phyloP scores from a whole-genome alignment of 805 yeast genomes.

The Starmera dryadoides region DNA sequence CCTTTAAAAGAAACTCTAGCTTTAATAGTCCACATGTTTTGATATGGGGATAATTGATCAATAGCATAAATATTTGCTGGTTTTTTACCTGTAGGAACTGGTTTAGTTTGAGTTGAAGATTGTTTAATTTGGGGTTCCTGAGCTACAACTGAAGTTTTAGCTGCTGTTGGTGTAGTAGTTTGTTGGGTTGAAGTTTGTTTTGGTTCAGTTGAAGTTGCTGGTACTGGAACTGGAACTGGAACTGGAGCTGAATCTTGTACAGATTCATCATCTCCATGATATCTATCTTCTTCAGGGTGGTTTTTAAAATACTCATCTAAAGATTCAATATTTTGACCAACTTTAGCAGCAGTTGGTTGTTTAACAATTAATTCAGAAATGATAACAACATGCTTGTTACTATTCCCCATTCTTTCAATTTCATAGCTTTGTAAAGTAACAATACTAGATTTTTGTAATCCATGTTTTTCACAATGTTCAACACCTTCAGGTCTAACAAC shows the following conservation, averaged over 20 bases:
- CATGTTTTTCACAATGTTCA: slow-evolving; percentile 35
- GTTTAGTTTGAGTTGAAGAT: slow-evolving; percentile 11
- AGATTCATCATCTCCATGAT: slow-evolving; percentile 12
- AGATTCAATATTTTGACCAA: slow-evolving; percentile 29
- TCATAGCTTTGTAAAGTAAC: slow-evolving; percentile 34
- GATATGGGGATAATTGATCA: slow-evolving; percentile 87
- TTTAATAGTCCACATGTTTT: slow-evolving; percentile 84
- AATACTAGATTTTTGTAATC: slow-evolving; percentile 37
- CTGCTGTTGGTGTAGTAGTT: background rate
- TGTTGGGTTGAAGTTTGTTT: slow-evolving; percentile 1
- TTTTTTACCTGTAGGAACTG: slow-evolving; percentile 19
- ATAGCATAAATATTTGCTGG: slow-evolving; percentile 56
- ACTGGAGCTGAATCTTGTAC: slow-evolving; percentile 11
- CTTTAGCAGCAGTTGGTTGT: slow-evolving; percentile 29
- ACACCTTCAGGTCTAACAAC: slow-evolving; percentile 44
- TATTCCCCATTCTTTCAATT: slow-evolving; percentile 31
- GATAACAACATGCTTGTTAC: slow-evolving; percentile 23
- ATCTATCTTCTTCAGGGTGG: slow-evolving; percentile 48
- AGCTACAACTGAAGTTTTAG: background rate
- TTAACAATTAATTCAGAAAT: slow-evolving; percentile 18
- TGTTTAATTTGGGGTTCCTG: slow-evolving; percentile 15
- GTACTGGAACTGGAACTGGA: slow-evolving; percentile 2
- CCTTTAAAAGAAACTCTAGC: slow-evolving; percentile 88
- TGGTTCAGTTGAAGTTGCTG: background rate
- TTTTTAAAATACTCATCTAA: slow-evolving; percentile 52